Base-by-base conservation (phyloP, 805 yeast species). In the Henningerozyma blattae region DNA sequence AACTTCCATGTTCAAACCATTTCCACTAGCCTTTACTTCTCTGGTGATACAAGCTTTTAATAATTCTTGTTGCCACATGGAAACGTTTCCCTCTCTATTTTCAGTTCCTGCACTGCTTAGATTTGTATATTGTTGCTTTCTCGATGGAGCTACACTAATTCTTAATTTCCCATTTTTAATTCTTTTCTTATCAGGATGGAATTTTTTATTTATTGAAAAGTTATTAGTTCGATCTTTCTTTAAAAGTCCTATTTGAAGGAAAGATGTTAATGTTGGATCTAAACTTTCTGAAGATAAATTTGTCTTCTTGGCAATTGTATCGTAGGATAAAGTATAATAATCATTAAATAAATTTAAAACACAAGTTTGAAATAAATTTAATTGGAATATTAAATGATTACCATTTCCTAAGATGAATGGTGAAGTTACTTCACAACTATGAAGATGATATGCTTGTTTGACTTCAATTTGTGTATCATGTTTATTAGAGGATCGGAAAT, bases 1-100 rank as follows among this genome's bases (percentile, higher is more conserved):
- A 8, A 30, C 34, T 10, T 40, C 39, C 24, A 34, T 37, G 7
- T 39, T 25, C 7, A 43, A 15, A 2, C 45, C 47, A 15, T 30
- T 25, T 4, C 25, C 18, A 16, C 28, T 31, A 1, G 42, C 42
- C 29, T 55, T 55, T 16, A 54, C 17, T 4, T 44, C 36, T 22
- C 59, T 38, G 3, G 44, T 45, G 3, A 55, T 47, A 15, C 48
- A 37, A 13, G 57, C 55, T 29, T 36, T 45, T 9, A 52, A 27
- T 5, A 55, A 30, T 31, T 54, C 56, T 29, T 43, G 45, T 19
- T 44, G 42, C 60, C 60, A 55, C 10, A 34, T 37, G 1, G 52
- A 39, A 12, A 42, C 35, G n/a, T 35, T 34, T 3, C 56, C 56
- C 22, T 51, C 55, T 5, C 36, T 29, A 24, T 48, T 49, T 14